These are phyloP conservation scores for Fusarium sp. DNA, from an alignment of 2,329 filamentous ascomycete genomes.

Conservation along the genomic window DNA sequence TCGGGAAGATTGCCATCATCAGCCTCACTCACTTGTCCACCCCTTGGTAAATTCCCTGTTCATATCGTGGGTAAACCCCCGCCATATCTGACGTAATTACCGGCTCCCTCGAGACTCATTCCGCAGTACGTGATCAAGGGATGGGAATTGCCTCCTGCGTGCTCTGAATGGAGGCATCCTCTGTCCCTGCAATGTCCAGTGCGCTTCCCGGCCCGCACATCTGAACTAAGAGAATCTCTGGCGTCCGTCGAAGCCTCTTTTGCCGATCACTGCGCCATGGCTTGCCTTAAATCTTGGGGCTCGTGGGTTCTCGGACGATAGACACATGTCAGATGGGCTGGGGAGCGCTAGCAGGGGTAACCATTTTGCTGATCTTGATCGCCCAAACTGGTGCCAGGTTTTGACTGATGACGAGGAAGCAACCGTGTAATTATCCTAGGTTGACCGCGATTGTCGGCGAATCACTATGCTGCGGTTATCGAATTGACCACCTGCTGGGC, in stretches of 20 bases:
- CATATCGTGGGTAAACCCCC: constrained; percentile 17
- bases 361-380: constrained; percentile 47
- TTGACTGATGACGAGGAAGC: background rate
- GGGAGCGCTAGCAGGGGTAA: constrained; percentile 46
- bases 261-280: constrained; percentile 43
- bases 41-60: constrained; percentile 6
- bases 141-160: background rate
- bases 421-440: background rate
- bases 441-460: constrained; percentile 13
- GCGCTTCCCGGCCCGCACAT: background rate
- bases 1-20: constrained; percentile 2
- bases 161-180: constrained; percentile 15
- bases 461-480: constrained; percentile 39
- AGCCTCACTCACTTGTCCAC: background rate
- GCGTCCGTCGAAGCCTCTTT: constrained; percentile 36
- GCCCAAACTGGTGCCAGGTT: constrained; percentile 28
- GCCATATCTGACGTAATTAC: constrained; percentile 28
- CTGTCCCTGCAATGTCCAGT: constrained; percentile 4
- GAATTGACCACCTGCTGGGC: constrained; percentile 21
- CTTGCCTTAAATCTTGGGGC: constrained; percentile 44
- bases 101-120: constrained; percentile 5
- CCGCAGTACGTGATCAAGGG: background rate
- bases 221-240: constrained; percentile 12
- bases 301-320: constrained; percentile 48
- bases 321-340: constrained; percentile 48